Evolutionary conservation across 169 alveolate species (phyloP).

Genomic region (Theileria equi): DNA sequence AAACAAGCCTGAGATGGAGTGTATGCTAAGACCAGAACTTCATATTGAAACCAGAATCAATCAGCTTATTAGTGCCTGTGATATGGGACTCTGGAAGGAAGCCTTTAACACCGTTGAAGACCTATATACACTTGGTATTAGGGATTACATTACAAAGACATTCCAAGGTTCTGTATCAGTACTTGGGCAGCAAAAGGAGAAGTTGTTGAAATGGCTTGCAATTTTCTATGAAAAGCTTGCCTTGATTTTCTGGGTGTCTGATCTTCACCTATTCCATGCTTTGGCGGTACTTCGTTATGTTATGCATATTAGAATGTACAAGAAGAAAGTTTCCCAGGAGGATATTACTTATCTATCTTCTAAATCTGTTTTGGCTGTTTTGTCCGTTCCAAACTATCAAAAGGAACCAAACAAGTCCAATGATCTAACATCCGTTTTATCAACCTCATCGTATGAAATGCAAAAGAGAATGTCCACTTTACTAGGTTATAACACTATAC

Average conservation of each 20-base stretch:
- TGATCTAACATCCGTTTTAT: conserved; percentile 54
- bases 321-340: conserved; percentile 76
- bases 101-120: conserved; percentile 93
- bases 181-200: conserved; percentile 73
- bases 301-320: conserved; percentile 80
- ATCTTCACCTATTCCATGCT: conserved; percentile 91
- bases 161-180: conserved; percentile 59
- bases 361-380: conserved; percentile 83
- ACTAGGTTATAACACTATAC: conserved; percentile 81
- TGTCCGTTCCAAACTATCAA: conserved; percentile 71
- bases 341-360: conserved; percentile 75
- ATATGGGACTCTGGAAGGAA: conserved; percentile 92
- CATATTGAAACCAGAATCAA: conserved; percentile 87
- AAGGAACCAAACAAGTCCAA: conserved; percentile 42
- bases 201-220: conserved; percentile 83
- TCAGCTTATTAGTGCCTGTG: conserved; percentile 89
- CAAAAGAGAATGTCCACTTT: conserved; percentile 81
- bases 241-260: conserved; percentile 88
- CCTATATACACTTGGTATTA: conserved; percentile 78
- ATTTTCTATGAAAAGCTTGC: conserved; percentile 87
- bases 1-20: conserved; percentile 81
- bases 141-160: conserved; percentile 72
- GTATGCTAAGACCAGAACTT: conserved; percentile 81
- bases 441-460: conserved; percentile 69
- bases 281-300: conserved; percentile 83